These are phyloP conservation scores for Chaetomium sp. DNA, from an alignment of 2,329 filamentous ascomycete species.

Conservation along the genomic window DNA sequence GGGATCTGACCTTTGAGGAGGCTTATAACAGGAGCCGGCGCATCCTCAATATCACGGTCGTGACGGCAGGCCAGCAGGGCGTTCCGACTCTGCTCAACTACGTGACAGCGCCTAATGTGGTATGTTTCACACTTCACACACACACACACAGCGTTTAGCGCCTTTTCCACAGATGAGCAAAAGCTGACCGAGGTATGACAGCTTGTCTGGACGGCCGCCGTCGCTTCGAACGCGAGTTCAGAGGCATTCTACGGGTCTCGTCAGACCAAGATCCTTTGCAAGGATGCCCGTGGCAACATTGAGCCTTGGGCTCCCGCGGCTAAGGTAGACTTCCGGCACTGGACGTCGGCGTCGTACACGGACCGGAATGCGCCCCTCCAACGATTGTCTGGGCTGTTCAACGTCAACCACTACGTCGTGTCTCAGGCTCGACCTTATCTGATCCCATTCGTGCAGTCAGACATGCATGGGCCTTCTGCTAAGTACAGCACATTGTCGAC, in stretches of 20 bases:
- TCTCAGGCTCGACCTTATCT: slow-evolving; percentile 88
- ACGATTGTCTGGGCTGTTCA: slow-evolving; percentile 76
- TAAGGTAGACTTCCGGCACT: slow-evolving; percentile 58
- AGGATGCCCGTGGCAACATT: slow-evolving; percentile 65
- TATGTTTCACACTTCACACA: slow-evolving; percentile 40
- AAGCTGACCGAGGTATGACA: slow-evolving; percentile 27
- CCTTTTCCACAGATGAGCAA: not conserved
- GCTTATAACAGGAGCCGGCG: slow-evolving; percentile 80
- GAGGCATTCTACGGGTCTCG: slow-evolving; percentile 59
- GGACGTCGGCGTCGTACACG: slow-evolving; percentile 58
- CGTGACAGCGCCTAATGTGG: slow-evolving; percentile 85
- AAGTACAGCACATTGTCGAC: slow-evolving; percentile 49
- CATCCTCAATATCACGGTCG: slow-evolving; percentile 86
- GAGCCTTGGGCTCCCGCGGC: slow-evolving; percentile 65
- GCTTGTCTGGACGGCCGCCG: slow-evolving; percentile 74
- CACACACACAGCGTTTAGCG: not conserved
- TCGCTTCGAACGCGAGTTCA: slow-evolving; percentile 66
- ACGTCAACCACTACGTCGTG: slow-evolving; percentile 92
- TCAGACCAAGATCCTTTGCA: slow-evolving; percentile 64
- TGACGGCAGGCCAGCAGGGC: slow-evolving; percentile 64
- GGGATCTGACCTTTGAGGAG: slow-evolving; percentile 87
- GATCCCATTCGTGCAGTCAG: slow-evolving; percentile 74
- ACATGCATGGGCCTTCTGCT: slow-evolving; percentile 68
- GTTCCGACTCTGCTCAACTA: slow-evolving; percentile 86
- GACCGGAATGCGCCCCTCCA: slow-evolving; percentile 60